Evolutionary conservation across 176 grass and related monocot genomes (phyloP).

Genomic region (Ananas comosus): DNA sequence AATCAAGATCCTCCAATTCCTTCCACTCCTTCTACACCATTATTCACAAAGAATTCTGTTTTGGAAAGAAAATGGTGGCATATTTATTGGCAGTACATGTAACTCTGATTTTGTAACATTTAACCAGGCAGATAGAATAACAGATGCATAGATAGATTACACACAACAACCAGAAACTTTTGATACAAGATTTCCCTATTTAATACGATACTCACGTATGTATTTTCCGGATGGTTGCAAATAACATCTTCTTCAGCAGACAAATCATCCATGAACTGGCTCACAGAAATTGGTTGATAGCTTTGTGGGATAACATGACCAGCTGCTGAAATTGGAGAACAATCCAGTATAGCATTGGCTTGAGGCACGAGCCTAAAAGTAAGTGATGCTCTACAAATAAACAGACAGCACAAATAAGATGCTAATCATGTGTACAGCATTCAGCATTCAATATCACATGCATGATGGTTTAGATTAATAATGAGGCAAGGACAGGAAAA

Average conservation of each 20-base stretch:
- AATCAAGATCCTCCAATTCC: neutral
- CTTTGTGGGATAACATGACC: slow-evolving; percentile 50
- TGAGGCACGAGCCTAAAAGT: slow-evolving; percentile 68
- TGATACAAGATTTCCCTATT: neutral
- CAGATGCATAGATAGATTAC: neutral
- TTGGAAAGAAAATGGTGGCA: too few relatives aligned
- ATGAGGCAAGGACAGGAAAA: slow-evolving; percentile 9
- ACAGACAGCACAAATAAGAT: neutral
- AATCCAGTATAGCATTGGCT: slow-evolving; percentile 60
- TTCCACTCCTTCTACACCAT: neutral
- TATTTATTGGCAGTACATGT: too few relatives aligned
- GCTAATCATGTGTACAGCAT: neutral
- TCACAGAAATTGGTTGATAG: slow-evolving; percentile 59
- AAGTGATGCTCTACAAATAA: slow-evolving; percentile 53
- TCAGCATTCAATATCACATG: neutral
- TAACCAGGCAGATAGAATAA: neutral
- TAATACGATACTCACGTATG: slow-evolving; percentile 39
- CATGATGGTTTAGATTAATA: neutral
- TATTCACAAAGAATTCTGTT: neutral
- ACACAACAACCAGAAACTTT: neutral
- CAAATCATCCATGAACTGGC: slow-evolving; percentile 55
- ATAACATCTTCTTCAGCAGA: slow-evolving; percentile 41
- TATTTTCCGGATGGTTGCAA: slow-evolving; percentile 41
- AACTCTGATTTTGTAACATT: too few relatives aligned
- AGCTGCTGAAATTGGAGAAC: slow-evolving; percentile 56